Percentiles rank a stretch among this genome's conserved stretches.
Evolutionary conservation across 1,284 basidiomycete species (phyloP).

Genomic region (Cutaneotrichosporon arboriforme): DNA sequence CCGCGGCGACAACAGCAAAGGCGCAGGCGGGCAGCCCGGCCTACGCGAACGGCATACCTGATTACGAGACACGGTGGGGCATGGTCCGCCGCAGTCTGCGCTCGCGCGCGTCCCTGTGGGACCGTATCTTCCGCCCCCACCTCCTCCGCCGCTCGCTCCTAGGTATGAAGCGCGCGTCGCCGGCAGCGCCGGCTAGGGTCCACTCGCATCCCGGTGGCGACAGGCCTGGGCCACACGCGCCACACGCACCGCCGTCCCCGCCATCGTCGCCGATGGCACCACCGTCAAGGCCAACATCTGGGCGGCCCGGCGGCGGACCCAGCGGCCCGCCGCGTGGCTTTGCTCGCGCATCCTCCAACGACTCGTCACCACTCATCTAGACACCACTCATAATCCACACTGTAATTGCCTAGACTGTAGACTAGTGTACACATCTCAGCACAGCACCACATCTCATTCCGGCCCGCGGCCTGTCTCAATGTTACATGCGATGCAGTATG

Average conservation of each 20-base stretch:
- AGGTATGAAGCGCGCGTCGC: conserved; percentile 4
- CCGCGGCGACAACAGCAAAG: background rate
- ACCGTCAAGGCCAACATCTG: background rate
- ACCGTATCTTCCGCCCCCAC: conserved; percentile 17
- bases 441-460: too few relatives aligned
- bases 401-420: too few relatives aligned
- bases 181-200: background rate
- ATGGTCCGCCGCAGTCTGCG: conserved; percentile 7
- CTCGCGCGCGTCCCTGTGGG: conserved; percentile 11
- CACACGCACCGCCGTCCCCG: background rate
- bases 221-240: background rate
- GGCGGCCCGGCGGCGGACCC: too few relatives aligned
- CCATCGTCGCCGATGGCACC: background rate
- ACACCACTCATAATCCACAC: too few relatives aligned
- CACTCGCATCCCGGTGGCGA: too few relatives aligned
- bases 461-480: too few relatives aligned
- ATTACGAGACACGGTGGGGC: conserved; percentile 17
- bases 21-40: background rate
- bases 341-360: too few relatives aligned
- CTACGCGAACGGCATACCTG: conserved; percentile 5
- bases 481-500: too few relatives aligned
- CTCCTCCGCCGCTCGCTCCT: conserved; percentile 9
- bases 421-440: too few relatives aligned
- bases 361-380: too few relatives aligned
- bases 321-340: too few relatives aligned